Base-by-base conservation (phyloP, 306 rosid genomes). In the Bauhinia variegata region DNA sequence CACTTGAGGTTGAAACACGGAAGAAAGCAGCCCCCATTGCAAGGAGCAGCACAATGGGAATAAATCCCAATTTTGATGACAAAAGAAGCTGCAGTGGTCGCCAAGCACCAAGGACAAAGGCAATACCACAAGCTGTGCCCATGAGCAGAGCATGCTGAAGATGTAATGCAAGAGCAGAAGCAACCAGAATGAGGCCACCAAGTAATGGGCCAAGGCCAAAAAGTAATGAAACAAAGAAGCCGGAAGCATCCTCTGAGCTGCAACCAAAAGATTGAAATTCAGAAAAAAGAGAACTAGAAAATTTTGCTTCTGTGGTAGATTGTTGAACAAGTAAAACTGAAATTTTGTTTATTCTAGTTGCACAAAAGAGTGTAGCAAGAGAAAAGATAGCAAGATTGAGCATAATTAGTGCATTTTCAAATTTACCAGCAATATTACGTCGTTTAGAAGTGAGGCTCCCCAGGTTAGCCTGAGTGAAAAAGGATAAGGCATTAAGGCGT, bases 171-270 rank as follows among this genome's bases (percentile, higher is more conserved):
- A 82, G 88, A 36, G 97, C 92, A 77, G 83, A 86, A 60, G 87
- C 77, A 62, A 95, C 95, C 57, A 95, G 84, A 60, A 78, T 68
- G 65, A 81, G 32, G 67, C 99, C 99, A 1, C 99, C 99, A 9
- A 91, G 96, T 60, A 88, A 80, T 6, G 97, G 99, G 54, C 99
- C 99, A 36, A 95, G 90, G 46, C 99, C 99, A 68, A 95, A 95
- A 60, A 95, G 95, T 68, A 95, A 68, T 14, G 99, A 95, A 50
- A 95, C 97, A 63, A 95, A 90, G 86, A 95, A 90, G 79, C 99
- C 96, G 38, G 99, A 95, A 18, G 96, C 97, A 78, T 90, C 99
- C 73, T 90, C 99, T 28, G 96, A 73, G 85, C 99, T 93, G 93
- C 68, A 78, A 65, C 59, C 64, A 55, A 55, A 72, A 68, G 73